Evolutionary conservation across 148 eudicot genomes (phyloP), one percentile per base, ranked within the genome.

Genomic region (Camellia japonica): DNA sequence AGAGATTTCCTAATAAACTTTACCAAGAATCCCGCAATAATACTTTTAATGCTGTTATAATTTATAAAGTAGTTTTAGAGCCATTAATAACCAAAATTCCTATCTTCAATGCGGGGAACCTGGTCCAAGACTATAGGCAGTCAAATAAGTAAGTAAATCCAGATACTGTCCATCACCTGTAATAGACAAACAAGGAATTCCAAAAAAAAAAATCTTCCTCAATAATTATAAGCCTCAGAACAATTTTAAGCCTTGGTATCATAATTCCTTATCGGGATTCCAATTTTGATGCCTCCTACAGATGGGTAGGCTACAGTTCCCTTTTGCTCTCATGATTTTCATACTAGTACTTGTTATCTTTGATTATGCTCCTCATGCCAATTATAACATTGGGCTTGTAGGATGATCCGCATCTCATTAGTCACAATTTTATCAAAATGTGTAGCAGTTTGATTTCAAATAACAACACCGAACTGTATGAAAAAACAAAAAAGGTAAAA

Each of bases 21-120:
- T 38, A 14, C 30, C 64, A 30, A 30, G 61, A 74, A 74, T 54
- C 43, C 46, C 30, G 47, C 58, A 2, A 74, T 3, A 19, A 65
- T 49, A 3, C 44, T 15, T 13, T 20, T 14, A 20, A 46, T 64
- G n/a, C 18, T 7, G 38, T 63, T 3, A 49, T 49, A 18, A 47
- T 49, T 30, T 30, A 30, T 58, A n/a, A 11, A 60, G 38, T 69
- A 69, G 73, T 15, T 46, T 3, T 16, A 69, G 6, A 43, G 54
- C 78, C 13, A 61, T 75, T 43, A 60, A 41, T 61, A 55, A 61
- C 56, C 38, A 44, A 71, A 75, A 49, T 66, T 51, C 23, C 38
- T 67, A 51, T 64, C 44, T 11, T 30, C 14, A 58, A 5, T 6
- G 5, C 73, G 46, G 73, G 9, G 18, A 60, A 16, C 73, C 11